Evolutionary conservation across 306 rosid species (phyloP), one percentile per base, ranked within the genome.

Genomic region (Prunus davidiana): DNA sequence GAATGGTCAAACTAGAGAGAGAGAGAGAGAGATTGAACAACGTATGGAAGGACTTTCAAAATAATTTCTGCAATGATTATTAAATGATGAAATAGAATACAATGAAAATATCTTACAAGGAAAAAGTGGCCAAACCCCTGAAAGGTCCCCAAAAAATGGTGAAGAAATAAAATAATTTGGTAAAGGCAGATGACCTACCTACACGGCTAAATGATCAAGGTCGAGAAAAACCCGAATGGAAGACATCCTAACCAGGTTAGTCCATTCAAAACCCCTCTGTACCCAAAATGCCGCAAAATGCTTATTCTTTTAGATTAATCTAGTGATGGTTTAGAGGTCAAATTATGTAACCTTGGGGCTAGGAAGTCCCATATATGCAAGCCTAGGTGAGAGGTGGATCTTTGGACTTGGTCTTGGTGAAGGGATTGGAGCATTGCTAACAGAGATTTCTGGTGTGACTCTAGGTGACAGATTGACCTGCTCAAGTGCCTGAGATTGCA

Each of bases 321-420:
- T 32, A 52, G 68, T 16, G 46, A 30, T 64, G 68, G 28, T 14
- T 61, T 61, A 8, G 68, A 13, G 16, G 68, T 61, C 9, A 27
- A 18, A 20, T 56, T 34, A 46, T 76, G 80, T 2, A 71, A 13
- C 57, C 87, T 86, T 54, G 97, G 97, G 92, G 66, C 86, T 92
- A 5, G 88, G 81, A 45, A 88, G 85, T 69, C 88, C 87, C 86
- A 90, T 82, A 46, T 49, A 82, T 6, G 85, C 85, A 79, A 90
- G 84, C 75, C 83, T 87, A 14, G 96, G 92, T n/a, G 96, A 93
- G 6, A 89, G 68, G 61, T 80, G 96, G 47, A 92, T 5, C 62
- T 87, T 84, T 63, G 93, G 92, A 84, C 88, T 85, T 8, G 93
- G 93, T 34, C 97, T 91, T 47, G 96, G 90, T 1, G 97, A 89